A percentile compares a stretch with the other conserved stretches of the same genome.
These are phyloP conservation scores for Arachis hypogaea DNA, from an alignment of 306 rosid genomes.

Conservation along the genomic window DNA sequence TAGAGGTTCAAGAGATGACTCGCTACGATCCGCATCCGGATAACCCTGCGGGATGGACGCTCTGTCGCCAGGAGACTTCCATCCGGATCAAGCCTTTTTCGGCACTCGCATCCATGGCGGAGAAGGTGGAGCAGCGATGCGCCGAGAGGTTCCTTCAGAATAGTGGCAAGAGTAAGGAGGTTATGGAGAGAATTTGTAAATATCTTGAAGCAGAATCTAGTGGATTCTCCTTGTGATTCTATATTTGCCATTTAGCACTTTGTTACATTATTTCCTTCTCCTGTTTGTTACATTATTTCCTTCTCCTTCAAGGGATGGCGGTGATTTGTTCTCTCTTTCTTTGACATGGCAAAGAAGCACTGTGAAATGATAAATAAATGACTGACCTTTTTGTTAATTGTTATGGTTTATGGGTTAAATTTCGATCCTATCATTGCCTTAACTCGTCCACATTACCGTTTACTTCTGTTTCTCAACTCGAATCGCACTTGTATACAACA, in stretches of 20 bases:
- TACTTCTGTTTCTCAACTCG: background rate
- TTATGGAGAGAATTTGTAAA: conserved; percentile 91
- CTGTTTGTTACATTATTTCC: conserved; percentile 3
- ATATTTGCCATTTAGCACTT: background rate
- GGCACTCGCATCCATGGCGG: conserved; percentile 83
- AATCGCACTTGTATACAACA: too few species aligned
- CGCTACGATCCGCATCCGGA: conserved; percentile 76
- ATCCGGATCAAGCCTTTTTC: conserved; percentile 82
- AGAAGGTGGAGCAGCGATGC: conserved; percentile 84
- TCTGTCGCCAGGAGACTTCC: conserved; percentile 80
- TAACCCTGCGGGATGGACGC: conserved; percentile 67
- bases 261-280: background rate
- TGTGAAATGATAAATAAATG: conserved; percentile 2
- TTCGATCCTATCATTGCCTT: background rate
- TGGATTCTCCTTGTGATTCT: conserved; percentile 52
- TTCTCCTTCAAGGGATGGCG: background rate
- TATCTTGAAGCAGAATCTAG: conserved; percentile 86
- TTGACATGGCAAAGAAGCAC: background rate
- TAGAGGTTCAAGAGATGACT: conserved; percentile 79
- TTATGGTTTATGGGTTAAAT: background rate
- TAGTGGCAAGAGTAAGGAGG: conserved; percentile 87
- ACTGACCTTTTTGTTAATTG: background rate
- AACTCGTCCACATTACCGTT: background rate
- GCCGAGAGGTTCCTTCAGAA: conserved; percentile 86
- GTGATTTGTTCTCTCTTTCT: background rate